Conservation (phyloP, 1,139 yeast genomes). For the Arxiozyma bovina region DNA sequence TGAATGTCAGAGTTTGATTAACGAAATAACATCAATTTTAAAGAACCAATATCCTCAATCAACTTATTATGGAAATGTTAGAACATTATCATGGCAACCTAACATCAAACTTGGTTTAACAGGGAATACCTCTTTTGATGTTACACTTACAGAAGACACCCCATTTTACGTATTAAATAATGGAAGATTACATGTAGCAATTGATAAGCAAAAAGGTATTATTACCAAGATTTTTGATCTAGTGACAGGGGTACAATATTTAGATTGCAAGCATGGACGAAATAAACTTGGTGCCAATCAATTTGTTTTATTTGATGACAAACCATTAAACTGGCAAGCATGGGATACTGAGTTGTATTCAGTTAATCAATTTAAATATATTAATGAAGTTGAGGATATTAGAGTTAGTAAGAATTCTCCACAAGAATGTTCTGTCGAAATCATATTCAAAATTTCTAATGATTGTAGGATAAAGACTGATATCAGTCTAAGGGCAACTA, state of each 20-base stretch:
- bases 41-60: conserved; percentile 9
- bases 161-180: conserved; percentile 40
- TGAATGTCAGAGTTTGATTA: conserved; percentile 45
- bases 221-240: conserved; percentile 60
- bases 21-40: conserved; percentile 42
- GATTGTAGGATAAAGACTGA: conserved; percentile 54
- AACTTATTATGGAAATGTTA: conserved; percentile 27
- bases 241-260: conserved; percentile 52
- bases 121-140: neutral
- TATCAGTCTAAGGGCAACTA: conserved; percentile 59
- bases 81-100: conserved; percentile 30
- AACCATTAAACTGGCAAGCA: conserved; percentile 85
- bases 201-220: conserved; percentile 50
- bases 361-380: conserved; percentile 53
- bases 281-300: conserved; percentile 62
- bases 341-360: conserved; percentile 96
- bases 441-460: conserved; percentile 29
- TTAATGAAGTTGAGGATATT: conserved; percentile 39
- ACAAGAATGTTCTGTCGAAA: conserved; percentile 52
- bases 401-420: conserved; percentile 48
- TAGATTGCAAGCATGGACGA: conserved; percentile 46
- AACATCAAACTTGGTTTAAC: neutral
- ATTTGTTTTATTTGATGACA: conserved; percentile 73
- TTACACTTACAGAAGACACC: conserved; percentile 7
- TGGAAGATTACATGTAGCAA: conserved; percentile 47